phyloP scores from a whole-genome alignment of 2,329 filamentous ascomycete genomes.

The Aureobasidium subglaciale region DNA sequence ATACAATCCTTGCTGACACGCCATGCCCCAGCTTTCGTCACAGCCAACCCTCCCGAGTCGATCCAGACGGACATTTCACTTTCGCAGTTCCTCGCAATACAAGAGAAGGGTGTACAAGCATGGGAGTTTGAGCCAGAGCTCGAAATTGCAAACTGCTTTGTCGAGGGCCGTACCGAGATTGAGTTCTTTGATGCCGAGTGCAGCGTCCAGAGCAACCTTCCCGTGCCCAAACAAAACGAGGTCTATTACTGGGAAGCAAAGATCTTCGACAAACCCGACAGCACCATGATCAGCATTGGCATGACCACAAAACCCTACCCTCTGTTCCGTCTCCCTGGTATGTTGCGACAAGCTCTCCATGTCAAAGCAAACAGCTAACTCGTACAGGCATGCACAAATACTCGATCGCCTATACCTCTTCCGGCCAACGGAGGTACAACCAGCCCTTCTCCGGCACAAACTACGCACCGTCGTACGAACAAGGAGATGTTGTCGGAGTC shows the following conservation, averaged over 20 bases:
- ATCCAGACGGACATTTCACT: constrained; percentile 93
- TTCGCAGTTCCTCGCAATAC: constrained; percentile 94
- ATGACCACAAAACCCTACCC: constrained; percentile 97
- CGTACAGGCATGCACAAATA: constrained; percentile 76
- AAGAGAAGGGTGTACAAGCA: constrained; percentile 98
- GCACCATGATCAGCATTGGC: constrained; percentile 78
- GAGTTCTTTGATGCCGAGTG: constrained; percentile 98
- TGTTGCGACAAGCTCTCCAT: constrained; percentile 25
- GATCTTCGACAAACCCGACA: constrained; percentile 94
- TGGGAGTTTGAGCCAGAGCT: constrained; percentile 99
- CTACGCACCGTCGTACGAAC: constrained; percentile 78
- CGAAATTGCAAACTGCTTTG: constrained; percentile 98
- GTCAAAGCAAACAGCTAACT: neutral
- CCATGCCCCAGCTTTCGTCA: constrained; percentile 66
- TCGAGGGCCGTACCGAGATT: constrained; percentile 91
- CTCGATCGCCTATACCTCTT: constrained; percentile 85
- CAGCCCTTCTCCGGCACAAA: constrained; percentile 76
- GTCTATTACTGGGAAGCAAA: constrained; percentile 99
- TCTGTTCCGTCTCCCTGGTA: constrained; percentile 87
- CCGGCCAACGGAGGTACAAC: constrained; percentile 79
- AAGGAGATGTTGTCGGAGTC: constrained; percentile 92
- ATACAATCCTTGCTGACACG: constrained; percentile 21
- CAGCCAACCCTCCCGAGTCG: constrained; percentile 91
- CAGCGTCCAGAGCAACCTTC: constrained; percentile 92
- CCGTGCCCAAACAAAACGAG: constrained; percentile 96